phyloP scores from a whole-genome alignment of 352 stramenopile genomes.

The Globisporangium okanoganense region DNA sequence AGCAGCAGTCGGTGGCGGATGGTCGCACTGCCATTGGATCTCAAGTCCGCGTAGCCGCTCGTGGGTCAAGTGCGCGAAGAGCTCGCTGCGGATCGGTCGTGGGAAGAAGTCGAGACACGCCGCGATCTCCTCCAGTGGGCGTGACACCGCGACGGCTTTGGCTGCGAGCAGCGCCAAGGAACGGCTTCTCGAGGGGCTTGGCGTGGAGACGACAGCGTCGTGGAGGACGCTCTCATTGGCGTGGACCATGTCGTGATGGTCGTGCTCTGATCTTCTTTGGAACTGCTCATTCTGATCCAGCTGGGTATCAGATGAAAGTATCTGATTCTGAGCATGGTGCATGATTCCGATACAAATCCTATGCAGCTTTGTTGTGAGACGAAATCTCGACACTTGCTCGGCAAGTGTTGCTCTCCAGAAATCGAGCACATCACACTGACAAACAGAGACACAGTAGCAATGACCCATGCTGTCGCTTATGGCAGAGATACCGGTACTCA shows the following conservation, averaged over 20 bases:
- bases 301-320: too few species aligned
- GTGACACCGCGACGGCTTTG: conserved; percentile 23
- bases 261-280: too few species aligned
- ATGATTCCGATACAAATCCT: too few species aligned
- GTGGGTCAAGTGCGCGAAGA: conserved; percentile 38
- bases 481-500: too few species aligned
- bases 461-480: too few species aligned
- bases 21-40: conserved; percentile 23
- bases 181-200: not conserved
- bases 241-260: not conserved
- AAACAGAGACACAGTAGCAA: too few species aligned
- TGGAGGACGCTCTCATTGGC: not conserved
- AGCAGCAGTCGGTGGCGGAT: conserved; percentile 8
- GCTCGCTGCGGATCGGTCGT: conserved; percentile 27
- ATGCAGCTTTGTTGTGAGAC: too few species aligned
- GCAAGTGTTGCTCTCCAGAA: too few species aligned
- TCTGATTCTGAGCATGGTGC: too few species aligned
- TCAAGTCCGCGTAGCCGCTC: conserved; percentile 48
- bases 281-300: too few species aligned
- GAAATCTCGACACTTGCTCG: too few species aligned
- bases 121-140: conserved; percentile 32
- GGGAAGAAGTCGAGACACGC: conserved; percentile 43
- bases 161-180: conserved; percentile 32
- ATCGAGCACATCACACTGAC: too few species aligned
- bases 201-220: not conserved